Evolutionary conservation across 495 filamentous ascomycete species (phyloP).

Genomic region (Hyaloscypha hepaticicola): DNA sequence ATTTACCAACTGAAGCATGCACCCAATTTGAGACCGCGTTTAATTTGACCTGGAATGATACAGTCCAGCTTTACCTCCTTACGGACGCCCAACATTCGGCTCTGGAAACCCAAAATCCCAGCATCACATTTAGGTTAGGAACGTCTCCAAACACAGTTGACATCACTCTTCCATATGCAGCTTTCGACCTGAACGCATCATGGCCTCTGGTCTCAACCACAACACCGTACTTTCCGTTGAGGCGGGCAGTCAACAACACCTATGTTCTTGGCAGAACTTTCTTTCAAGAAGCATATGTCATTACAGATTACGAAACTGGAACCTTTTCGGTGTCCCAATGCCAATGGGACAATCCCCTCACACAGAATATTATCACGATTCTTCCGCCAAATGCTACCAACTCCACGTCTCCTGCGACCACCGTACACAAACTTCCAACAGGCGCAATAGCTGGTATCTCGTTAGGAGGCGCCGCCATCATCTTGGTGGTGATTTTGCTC

Average conservation of each 20-base stretch:
- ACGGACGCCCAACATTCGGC: conserved; percentile 41
- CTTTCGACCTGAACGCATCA: conserved; percentile 48
- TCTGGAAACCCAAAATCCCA: conserved; percentile 46
- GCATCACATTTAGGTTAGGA: conserved; percentile 51
- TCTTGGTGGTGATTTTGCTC: background rate
- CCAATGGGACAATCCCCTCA: conserved; percentile 5
- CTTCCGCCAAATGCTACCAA: conserved; percentile 3
- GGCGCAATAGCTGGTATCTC: background rate
- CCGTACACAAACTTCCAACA: background rate
- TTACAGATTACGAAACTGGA: conserved; percentile 23
- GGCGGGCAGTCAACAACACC: conserved; percentile 45
- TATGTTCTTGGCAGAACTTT: conserved; percentile 56
- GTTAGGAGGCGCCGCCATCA: background rate
- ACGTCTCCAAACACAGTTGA: conserved; percentile 42
- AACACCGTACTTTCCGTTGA: conserved; percentile 50
- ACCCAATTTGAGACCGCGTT: conserved; percentile 52
- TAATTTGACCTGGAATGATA: conserved; percentile 46
- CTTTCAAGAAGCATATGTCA: conserved; percentile 51
- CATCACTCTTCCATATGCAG: conserved; percentile 52
- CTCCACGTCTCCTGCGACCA: background rate
- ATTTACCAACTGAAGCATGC: conserved; percentile 52
- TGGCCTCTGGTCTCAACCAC: conserved; percentile 1
- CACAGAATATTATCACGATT: conserved; percentile 18
- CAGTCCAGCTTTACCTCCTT: conserved; percentile 48
- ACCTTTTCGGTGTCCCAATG: conserved; percentile 24